Evolutionary conservation across 257 asterid species (phyloP), one percentile per base, ranked within the genome.

Genomic region (Primulina eburnea): DNA sequence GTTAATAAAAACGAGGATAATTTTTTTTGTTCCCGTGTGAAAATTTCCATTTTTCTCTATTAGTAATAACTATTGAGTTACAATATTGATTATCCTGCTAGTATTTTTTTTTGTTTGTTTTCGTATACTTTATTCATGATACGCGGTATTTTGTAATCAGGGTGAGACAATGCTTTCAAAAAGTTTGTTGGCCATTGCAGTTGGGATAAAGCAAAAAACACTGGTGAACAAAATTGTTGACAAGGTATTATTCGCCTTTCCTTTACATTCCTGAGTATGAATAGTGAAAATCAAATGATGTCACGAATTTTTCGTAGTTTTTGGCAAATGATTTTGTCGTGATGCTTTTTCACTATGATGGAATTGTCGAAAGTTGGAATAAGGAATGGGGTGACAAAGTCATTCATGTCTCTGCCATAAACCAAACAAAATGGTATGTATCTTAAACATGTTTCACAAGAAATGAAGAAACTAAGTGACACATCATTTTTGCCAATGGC

Each of bases 291-390:
- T 50, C 20, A 17, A 63, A 12, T 24, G 30, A 56, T 34, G 16
- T 61, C n/a, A 52, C 55, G 18, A 5, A 34, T 4, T 69, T 24
- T 17, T 75, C 72, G 74, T 92, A 94, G 99, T 91, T 94, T 82
- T 80, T 94, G 24, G 81, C 62, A 43, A 75, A 81, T 38, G 78
- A 73, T 37, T 89, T 89, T 69, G 79, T 18, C 0, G 90, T 91
- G 80, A 91, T 94, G 96, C 86, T 90, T 67, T 93, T 93, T 52
- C 99, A 93, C 75, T 93, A 93, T 14, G 99, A 93, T 58, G 92
- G 90, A 3, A 67, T 81, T 18, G 84, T 90, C 58, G 90, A 90
- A 67, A 82, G 82, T 70, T 93, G 99, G 99, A 77, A 77, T 37
- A 81, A 80, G 7, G 86, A 76, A 66, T 93, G 97, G 97, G 77